Percentiles rank a stretch among this genome's conserved stretches.
phyloP scores from a whole-genome alignment of 371 early-diverging fungal genomes.

The Mortierella sp. region DNA sequence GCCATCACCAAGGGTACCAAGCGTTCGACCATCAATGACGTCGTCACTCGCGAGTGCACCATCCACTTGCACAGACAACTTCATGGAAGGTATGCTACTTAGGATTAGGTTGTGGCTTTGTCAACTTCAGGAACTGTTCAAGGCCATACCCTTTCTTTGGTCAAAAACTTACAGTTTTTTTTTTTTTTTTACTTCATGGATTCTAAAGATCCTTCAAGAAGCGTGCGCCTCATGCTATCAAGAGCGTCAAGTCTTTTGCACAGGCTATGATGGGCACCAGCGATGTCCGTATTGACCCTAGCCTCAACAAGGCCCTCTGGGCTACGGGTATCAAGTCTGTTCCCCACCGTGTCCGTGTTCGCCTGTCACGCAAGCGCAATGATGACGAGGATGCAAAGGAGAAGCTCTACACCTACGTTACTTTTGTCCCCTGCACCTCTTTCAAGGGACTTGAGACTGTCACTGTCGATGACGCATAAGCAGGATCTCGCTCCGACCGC shows the following conservation, averaged over 20 bases:
- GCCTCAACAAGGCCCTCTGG: slow-evolving; percentile 84
- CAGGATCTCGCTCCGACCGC: no score
- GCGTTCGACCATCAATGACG: slow-evolving; percentile 74
- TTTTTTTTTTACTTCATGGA: slow-evolving; percentile 18
- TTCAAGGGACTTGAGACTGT: slow-evolving; percentile 80
- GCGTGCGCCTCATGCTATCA: slow-evolving; percentile 90
- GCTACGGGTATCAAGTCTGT: slow-evolving; percentile 84
- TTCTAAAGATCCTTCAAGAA: slow-evolving; percentile 83
- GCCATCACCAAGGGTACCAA: slow-evolving; percentile 58
- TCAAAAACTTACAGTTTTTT: not conserved
- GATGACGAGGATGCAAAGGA: slow-evolving; percentile 90
- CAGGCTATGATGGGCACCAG: slow-evolving; percentile 84
- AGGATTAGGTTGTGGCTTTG: no score
- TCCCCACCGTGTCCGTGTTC: slow-evolving; percentile 89
- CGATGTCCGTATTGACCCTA: slow-evolving; percentile 78
- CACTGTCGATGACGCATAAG: slow-evolving; percentile 55
- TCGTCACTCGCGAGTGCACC: slow-evolving; percentile 94
- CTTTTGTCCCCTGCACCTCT: slow-evolving; percentile 77
- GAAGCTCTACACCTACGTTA: slow-evolving; percentile 89
- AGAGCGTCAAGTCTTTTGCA: slow-evolving; percentile 86
- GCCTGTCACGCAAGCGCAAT: slow-evolving; percentile 87
- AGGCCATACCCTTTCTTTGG: not conserved
- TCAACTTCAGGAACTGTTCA: not conserved
- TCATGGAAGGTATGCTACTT: slow-evolving; percentile 66
- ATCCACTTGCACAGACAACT: slow-evolving; percentile 95